phyloP scores from a whole-genome alignment of 257 asterid genomes.

The Parsonsia alboflavescens region DNA sequence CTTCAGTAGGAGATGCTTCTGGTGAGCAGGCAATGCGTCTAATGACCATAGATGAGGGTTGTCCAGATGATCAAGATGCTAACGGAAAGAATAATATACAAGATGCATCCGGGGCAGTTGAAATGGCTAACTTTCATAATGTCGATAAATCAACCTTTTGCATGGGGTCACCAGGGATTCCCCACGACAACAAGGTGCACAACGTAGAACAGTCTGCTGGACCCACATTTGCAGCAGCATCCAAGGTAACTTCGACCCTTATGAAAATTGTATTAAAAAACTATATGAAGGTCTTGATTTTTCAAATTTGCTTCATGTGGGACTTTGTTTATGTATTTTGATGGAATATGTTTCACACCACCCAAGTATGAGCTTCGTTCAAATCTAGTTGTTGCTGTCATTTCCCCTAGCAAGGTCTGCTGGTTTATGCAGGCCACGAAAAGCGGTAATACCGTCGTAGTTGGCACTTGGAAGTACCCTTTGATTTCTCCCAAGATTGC shows the following conservation, averaged over 20 bases:
- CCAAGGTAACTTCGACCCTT: constrained; percentile 38
- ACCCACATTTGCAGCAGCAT: constrained; percentile 36
- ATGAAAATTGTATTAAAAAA: neutral
- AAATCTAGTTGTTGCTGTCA: neutral
- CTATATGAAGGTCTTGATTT: neutral
- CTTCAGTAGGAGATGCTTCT: constrained; percentile 40
- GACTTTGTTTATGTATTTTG: neutral
- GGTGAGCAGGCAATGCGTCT: constrained; percentile 55
- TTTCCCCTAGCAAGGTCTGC: neutral
- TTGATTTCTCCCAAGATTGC: neutral
- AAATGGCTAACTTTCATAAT: constrained; percentile 20
- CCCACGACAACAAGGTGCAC: constrained; percentile 25
- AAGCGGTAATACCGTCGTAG: neutral
- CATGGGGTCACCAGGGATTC: constrained; percentile 34
- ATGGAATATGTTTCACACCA: neutral
- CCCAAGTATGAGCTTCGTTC: neutral
- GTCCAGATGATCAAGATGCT: constrained; percentile 24
- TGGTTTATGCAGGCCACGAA: neutral
- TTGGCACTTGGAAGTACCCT: neutral
- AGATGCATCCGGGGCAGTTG: constrained; percentile 27
- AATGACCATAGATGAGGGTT: constrained; percentile 42
- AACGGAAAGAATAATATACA: constrained; percentile 26
- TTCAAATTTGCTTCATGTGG: neutral
- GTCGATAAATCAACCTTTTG: constrained; percentile 33
- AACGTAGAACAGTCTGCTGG: constrained; percentile 31